Evolutionary conservation across 768 basidiomycete genomes (phyloP).

Genomic region (Mycena pura): DNA sequence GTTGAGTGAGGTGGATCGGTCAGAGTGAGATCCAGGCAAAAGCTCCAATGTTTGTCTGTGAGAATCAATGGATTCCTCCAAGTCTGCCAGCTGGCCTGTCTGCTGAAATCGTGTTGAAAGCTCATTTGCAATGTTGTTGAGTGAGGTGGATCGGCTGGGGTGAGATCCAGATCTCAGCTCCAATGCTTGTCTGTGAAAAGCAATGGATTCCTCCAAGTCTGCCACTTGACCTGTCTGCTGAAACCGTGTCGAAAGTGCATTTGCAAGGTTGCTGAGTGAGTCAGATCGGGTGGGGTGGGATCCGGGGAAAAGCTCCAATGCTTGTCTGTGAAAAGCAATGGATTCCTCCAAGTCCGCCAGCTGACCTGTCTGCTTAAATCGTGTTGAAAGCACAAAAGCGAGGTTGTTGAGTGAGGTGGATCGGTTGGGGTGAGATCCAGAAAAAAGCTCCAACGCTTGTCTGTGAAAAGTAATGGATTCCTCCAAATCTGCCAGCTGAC

Average conservation of each 20-base stretch:
- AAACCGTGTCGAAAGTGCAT: too few relatives aligned
- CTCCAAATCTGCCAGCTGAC: neutral
- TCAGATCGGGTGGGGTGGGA: too few relatives aligned
- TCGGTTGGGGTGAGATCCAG: slow-evolving; percentile 6
- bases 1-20: slow-evolving; percentile 9
- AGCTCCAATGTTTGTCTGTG: neutral
- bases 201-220: too few relatives aligned
- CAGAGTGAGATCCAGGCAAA: neutral
- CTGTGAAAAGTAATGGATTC: neutral
- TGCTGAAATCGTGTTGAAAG: neutral
- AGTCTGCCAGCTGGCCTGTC: neutral
- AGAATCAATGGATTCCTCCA: neutral
- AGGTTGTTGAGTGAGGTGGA: slow-evolving; percentile 12
- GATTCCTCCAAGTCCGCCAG: neutral
- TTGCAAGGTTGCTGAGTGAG: too few relatives aligned
- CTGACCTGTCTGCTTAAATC: slow-evolving; percentile 10
- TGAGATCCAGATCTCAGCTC: too few relatives aligned
- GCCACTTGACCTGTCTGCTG: too few relatives aligned
- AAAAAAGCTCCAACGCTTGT: neutral
- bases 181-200: too few relatives aligned
- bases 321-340: too few relatives aligned
- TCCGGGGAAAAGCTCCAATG: neutral
- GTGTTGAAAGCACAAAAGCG: slow-evolving; percentile 2
- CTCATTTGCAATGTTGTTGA: neutral
- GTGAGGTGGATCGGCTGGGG: neutral